Conservation (phyloP, 2,329 filamentous ascomycete genomes). For the Pyrenochaeta sp. region DNA sequence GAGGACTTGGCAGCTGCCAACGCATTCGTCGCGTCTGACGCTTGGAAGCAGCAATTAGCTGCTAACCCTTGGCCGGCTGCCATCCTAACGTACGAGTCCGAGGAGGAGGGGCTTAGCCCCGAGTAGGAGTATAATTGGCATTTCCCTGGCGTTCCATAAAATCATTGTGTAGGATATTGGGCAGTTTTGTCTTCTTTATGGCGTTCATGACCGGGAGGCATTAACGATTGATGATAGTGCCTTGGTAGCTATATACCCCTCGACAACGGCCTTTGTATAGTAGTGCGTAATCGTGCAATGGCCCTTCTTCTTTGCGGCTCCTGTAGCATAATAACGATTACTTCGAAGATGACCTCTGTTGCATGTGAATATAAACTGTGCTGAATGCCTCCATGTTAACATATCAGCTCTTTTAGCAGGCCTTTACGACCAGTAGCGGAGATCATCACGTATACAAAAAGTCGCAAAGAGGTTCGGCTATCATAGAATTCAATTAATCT, state of each 20-base stretch:
- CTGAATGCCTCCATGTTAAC: not conserved
- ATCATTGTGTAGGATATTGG: not conserved
- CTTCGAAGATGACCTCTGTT: not conserved
- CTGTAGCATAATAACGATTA: not conserved
- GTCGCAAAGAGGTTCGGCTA: not conserved
- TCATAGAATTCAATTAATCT: not conserved
- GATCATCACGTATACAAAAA: not conserved
- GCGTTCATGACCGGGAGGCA: not conserved
- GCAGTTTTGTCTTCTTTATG: not conserved
- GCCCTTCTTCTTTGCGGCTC: not conserved
- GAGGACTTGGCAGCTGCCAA: constrained; percentile 22
- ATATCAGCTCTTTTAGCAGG: not conserved
- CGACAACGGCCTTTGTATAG: constrained; percentile 1
- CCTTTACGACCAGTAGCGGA: too few species aligned
- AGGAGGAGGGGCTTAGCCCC: constrained; percentile 33
- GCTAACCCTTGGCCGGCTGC: constrained; percentile 23
- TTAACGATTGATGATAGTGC: not conserved
- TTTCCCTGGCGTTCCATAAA: constrained; percentile 2
- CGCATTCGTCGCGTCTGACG: constrained; percentile 13
- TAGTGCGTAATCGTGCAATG: not conserved
- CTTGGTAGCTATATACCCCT: constrained; percentile 3
- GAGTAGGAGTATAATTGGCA: constrained; percentile 10
- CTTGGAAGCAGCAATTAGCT: constrained; percentile 22
- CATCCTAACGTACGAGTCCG: constrained; percentile 31
- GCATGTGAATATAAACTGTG: not conserved